These are phyloP conservation scores for Stephania yunnanensis DNA, from an alignment of 164 flowering plant genomes.

Conservation along the genomic window DNA sequence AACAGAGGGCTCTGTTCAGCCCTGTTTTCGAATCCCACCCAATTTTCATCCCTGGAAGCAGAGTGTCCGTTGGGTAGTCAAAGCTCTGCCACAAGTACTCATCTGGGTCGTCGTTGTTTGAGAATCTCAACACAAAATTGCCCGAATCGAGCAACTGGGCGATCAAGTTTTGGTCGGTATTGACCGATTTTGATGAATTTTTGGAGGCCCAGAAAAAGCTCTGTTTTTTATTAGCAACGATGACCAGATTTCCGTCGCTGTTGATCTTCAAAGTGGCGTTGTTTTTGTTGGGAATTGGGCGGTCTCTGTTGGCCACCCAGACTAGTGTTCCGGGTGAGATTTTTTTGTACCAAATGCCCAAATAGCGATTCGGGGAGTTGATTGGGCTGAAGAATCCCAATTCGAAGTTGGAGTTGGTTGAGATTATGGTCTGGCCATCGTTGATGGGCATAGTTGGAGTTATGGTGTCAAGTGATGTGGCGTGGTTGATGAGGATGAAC, in stretches of 20 bases:
- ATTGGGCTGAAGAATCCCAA: conserved; percentile 11
- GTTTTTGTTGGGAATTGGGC: conserved; percentile 5
- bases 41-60: conserved; percentile 34
- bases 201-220: too few relatives aligned
- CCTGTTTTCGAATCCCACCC: conserved; percentile 25
- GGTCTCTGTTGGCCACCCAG: conserved; percentile 24
- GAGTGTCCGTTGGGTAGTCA: conserved; percentile 31
- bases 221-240: too few relatives aligned
- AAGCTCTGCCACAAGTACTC: conserved; percentile 41
- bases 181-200: too few relatives aligned
- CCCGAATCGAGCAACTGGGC: too few relatives aligned
- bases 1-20: conserved; percentile 15
- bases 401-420: conserved; percentile 1
- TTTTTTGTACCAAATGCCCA: conserved; percentile 24
- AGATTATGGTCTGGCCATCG: conserved; percentile 10
- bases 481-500: too few relatives aligned
- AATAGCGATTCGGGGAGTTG: conserved; percentile 4
- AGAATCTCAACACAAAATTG: conserved; percentile 13
- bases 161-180: too few relatives aligned
- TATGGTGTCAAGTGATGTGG: conserved; percentile 4
- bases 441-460: background rate
- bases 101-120: background rate
- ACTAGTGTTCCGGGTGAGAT: background rate
- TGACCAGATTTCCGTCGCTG: conserved; percentile 9
- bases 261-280: conserved; percentile 6